Evolutionary conservation across 179 eudicot genomes (phyloP), one percentile per base, ranked within the genome.

Genomic region (Pouteria campechiana): DNA sequence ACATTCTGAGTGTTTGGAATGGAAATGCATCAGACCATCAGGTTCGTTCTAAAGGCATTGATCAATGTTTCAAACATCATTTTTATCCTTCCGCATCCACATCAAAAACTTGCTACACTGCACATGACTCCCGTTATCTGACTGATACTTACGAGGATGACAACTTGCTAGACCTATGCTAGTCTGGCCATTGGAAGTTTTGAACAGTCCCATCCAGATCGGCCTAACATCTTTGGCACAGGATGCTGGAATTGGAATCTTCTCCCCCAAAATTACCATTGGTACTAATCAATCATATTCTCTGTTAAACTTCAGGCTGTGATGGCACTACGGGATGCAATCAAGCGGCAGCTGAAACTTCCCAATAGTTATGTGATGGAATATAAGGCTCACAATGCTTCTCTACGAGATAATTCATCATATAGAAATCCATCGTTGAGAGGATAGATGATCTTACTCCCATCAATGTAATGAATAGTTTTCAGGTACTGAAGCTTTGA

Each of bases 371-470:
- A 89, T 21, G 72, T 81, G 36, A 85, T 89, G 97, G 97, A 89
- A 41, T 89, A 89, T 65, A 89, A 85, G 46, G 83, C 95, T 25
- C 97, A 89, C 37, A 83, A 89, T 59, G 95, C 93, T 36, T 89
- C 97, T 32, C 65, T 89, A 44, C 93, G 95, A 3, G 93, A 85
- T 77, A 78, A 85, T 56, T 85, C 95, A 32, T 89, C 97, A 0
- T 81, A 85, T 46, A 62, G 97, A 21, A 89, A 85, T 79, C 81
- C 97, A 37, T 89, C 95, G 97, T 54, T 81, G 54, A 78, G 95
- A 69, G 93, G 93, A 39, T 89, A 65, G 66, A n/a, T n/a, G n/a
- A n/a, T n/a, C n/a, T n/a, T n/a, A n/a, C n/a, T n/a, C n/a, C n/a
- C n/a, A n/a, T n/a, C n/a, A n/a, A n/a, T n/a, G n/a, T n/a, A n/a